A percentile compares a stretch with the other conserved stretches of the same genome.
Conservation (phyloP, 2,329 filamentous ascomycete species). For the Cryphonectria nitschkei region DNA sequence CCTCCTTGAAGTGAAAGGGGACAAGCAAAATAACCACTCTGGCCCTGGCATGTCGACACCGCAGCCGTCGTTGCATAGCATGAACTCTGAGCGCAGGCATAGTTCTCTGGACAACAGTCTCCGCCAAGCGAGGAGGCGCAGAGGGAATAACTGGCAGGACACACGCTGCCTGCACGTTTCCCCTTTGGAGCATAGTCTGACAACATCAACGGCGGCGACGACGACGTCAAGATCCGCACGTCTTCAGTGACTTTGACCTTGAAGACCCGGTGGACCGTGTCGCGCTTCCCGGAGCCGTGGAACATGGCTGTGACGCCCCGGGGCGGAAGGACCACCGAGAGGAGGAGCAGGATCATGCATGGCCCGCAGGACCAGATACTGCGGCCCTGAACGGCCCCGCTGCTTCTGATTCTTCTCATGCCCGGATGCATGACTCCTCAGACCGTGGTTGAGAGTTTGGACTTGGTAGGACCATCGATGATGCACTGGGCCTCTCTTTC, state of each 20-base stretch:
- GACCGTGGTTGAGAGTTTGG: background rate
- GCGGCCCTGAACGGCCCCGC: conserved; percentile 19
- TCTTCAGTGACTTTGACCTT: conserved; percentile 32
- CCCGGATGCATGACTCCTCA: conserved; percentile 5
- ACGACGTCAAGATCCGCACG: conserved; percentile 4
- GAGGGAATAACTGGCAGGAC: conserved; percentile 31
- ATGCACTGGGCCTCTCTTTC: background rate
- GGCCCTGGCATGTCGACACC: conserved; percentile 43
- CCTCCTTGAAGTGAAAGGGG: conserved; percentile 41
- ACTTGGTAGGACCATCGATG: background rate
- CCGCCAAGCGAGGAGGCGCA: conserved; percentile 48
- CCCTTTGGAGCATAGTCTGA: conserved; percentile 12
- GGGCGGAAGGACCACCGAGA: conserved; percentile 33
- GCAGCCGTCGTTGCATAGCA: conserved; percentile 52
- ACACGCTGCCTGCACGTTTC: conserved; percentile 26
- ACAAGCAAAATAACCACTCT: conserved; percentile 46
- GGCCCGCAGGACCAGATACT: conserved; percentile 35
- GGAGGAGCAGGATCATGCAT: conserved; percentile 33
- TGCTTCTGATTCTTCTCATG: conserved; percentile 18
- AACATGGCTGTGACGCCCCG: conserved; percentile 33
- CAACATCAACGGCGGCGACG: too few species aligned
- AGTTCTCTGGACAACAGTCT: conserved; percentile 53
- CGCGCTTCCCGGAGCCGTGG: conserved; percentile 31
- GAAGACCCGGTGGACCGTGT: conserved; percentile 34
- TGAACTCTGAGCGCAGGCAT: conserved; percentile 51